These are phyloP conservation scores for Clarireedia homoeocarpa DNA, from an alignment of 2,329 filamentous ascomycete genomes.

Conservation along the genomic window DNA sequence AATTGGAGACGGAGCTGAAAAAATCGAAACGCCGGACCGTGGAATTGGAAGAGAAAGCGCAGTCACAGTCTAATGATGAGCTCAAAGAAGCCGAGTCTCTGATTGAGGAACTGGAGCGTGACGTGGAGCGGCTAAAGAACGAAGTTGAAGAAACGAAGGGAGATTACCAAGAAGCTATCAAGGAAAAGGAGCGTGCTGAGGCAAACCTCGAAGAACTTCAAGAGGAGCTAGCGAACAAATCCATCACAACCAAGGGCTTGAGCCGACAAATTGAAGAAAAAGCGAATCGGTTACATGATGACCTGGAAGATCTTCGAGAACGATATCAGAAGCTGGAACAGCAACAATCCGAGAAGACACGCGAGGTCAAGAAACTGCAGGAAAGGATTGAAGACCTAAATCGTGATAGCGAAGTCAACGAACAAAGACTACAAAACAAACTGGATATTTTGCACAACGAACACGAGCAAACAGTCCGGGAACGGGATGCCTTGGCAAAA, in stretches of 20 bases:
- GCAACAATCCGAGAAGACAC: constrained; percentile 36
- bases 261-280: constrained; percentile 71
- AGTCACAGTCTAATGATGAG: constrained; percentile 41
- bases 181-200: constrained; percentile 50
- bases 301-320: constrained; percentile 47
- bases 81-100: constrained; percentile 30
- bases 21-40: constrained; percentile 41
- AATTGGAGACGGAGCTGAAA: constrained; percentile 53
- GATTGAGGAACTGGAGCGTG: constrained; percentile 50
- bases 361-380: constrained; percentile 33
- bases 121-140: constrained; percentile 44
- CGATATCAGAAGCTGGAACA: constrained; percentile 35
- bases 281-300: constrained; percentile 55
- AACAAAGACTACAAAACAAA: constrained; percentile 32
- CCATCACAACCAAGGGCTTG: constrained; percentile 64
- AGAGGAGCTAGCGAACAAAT: constrained; percentile 73
- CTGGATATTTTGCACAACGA: constrained; percentile 36
- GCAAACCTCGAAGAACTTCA: constrained; percentile 58
- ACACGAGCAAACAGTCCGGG: constrained; percentile 27
- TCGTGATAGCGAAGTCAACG: constrained; percentile 24
- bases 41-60: constrained; percentile 51
- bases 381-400: constrained; percentile 34
- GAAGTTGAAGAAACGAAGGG: constrained; percentile 48
- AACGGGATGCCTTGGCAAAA: constrained; percentile 14
- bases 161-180: constrained; percentile 44